Percentiles rank a stretch among this genome's conserved stretches.
Evolutionary conservation across 2,329 filamentous ascomycete genomes (phyloP).

Genomic region (Cryphonectria carpinicola): DNA sequence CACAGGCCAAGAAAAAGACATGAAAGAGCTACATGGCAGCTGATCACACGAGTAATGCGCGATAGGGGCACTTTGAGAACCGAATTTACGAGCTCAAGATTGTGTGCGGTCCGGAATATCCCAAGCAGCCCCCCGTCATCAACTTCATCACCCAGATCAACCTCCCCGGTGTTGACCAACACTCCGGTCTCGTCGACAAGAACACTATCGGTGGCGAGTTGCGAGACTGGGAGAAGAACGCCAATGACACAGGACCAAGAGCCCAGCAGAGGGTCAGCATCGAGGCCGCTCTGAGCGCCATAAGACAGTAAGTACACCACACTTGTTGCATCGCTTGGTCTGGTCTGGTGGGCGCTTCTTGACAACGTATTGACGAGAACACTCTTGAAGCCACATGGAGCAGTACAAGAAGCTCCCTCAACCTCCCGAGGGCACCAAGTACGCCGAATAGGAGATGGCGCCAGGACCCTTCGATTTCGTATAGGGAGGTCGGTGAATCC

Average conservation of each 20-base stretch:
- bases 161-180: conserved; percentile 87
- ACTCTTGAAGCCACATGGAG: conserved; percentile 80
- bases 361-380: conserved; percentile 31
- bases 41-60: background rate
- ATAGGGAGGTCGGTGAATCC: background rate
- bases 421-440: conserved; percentile 78
- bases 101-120: conserved; percentile 88
- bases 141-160: conserved; percentile 95
- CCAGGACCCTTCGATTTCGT: background rate
- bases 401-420: conserved; percentile 96
- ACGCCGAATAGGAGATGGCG: conserved; percentile 33
- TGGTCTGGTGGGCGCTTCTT: background rate
- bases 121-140: conserved; percentile 84
- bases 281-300: conserved; percentile 41
- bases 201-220: conserved; percentile 77
- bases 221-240: conserved; percentile 88
- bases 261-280: conserved; percentile 40
- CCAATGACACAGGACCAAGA: conserved; percentile 44
- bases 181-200: conserved; percentile 82
- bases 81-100: conserved; percentile 98
- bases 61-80: conserved; percentile 93
- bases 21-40: conserved; percentile 11
- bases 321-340: background rate
- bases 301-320: conserved; percentile 36
- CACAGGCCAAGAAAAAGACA: conserved; percentile 7